Evolutionary conservation across 2,329 filamentous ascomycete genomes (phyloP).

Genomic region (Penicillium palitans): DNA sequence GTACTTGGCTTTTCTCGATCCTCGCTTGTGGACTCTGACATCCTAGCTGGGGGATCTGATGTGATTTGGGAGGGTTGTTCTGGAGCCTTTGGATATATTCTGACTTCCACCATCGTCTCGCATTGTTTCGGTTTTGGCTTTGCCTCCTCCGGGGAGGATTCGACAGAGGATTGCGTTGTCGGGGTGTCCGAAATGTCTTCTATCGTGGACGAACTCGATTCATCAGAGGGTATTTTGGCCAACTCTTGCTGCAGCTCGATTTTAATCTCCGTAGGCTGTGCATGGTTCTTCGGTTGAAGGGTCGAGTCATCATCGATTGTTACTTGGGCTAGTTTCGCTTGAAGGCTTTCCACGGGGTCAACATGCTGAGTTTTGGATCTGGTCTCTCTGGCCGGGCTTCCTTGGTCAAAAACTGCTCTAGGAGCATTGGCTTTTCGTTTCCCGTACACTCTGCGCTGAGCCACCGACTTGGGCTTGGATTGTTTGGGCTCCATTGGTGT

Average conservation of each 20-base stretch:
- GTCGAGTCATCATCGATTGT: constrained; percentile 23
- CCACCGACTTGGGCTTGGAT: constrained; percentile 26
- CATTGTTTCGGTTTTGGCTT: constrained; percentile 13
- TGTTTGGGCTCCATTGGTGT: constrained; percentile 20
- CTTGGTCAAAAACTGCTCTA: constrained; percentile 38
- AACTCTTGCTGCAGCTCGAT: neutral
- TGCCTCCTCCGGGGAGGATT: neutral
- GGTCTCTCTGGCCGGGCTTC: constrained; percentile 25
- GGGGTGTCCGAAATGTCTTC: neutral
- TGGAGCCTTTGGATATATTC: constrained; percentile 18
- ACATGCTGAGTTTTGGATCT: constrained; percentile 5
- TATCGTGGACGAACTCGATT: neutral
- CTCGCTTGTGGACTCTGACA: neutral
- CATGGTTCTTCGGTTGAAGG: neutral
- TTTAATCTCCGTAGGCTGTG: neutral
- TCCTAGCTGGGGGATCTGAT: neutral
- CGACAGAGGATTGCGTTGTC: constrained; percentile 1
- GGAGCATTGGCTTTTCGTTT: constrained; percentile 37
- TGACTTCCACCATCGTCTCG: constrained; percentile 34
- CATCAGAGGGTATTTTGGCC: neutral
- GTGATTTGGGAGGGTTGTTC: neutral
- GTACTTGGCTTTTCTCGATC: neutral
- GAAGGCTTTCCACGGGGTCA: constrained; percentile 25
- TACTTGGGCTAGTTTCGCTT: constrained; percentile 31
- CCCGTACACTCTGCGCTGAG: constrained; percentile 38